Base-by-base conservation (phyloP, 352 stramenopile genomes). In the Globisporangium nodosum region DNA sequence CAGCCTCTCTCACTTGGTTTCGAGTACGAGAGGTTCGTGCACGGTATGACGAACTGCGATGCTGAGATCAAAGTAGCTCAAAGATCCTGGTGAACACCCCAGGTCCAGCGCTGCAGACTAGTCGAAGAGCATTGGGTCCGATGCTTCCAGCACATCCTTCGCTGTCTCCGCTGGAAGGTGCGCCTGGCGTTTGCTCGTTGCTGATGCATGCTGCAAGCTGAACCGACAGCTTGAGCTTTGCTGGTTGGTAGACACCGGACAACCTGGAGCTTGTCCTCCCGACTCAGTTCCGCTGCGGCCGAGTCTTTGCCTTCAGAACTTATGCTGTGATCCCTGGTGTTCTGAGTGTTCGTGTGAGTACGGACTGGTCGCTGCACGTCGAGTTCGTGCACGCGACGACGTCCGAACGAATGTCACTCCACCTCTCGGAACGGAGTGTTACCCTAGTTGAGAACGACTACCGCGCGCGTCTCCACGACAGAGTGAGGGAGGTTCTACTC, bases 241-340 rank as follows among this genome's bases (percentile, higher is more conserved):
- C 42, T 24, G 15, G 16, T 16, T 21, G 42, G 8, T 24, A 47
- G 42, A 9, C 30, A 16, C 9, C 27, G 9, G 3, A 52, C 30
- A 33, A 63, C 4, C 42, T 78, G 6, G 27, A 39, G 3, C 5
- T 74, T n/a, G 21, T 52, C 3, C 69, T 79, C 13, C 70, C 68
- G 1, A 65, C 78, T 47, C 70, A 70, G 49, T 67, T 67, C 27
- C 70, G 68, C 3, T 56, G 71, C 30, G 70, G 62, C 6, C 55
- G 69, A 0, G 65, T 74, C 40, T 65, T 82, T 21, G 53, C 56
- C 5, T 82, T 65, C 35, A 61, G 70, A 5, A 69, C 70, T 0
- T 82, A 74, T 47, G 65, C 64, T 2, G 52, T 60, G 8, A 69
- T 79, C 18, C 60, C 66, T 30, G 68, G 60, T 1, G 51, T 79